Evolutionary conservation across 768 basidiomycete species (phyloP).

Genomic region (Boletus patriciae): DNA sequence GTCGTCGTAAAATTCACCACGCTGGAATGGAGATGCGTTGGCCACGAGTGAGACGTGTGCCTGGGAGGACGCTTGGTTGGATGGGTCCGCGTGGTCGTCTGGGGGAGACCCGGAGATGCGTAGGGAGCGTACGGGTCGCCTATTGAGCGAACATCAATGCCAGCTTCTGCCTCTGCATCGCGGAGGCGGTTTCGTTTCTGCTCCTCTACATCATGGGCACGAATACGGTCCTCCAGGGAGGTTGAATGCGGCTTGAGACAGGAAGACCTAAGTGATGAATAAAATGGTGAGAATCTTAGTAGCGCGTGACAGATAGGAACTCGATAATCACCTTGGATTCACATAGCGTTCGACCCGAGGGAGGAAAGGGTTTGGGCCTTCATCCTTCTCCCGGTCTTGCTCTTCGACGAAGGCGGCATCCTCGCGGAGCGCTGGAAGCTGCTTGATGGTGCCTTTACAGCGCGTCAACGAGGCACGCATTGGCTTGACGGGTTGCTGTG

Average conservation of each 20-base stretch:
- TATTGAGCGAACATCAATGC: slow-evolving; percentile 47
- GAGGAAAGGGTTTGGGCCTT: slow-evolving; percentile 17
- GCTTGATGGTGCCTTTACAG: slow-evolving; percentile 71
- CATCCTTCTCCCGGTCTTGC: slow-evolving; percentile 51
- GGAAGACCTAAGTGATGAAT: slow-evolving; percentile 64
- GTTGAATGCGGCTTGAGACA: slow-evolving; percentile 85
- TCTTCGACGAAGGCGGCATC: slow-evolving; percentile 29
- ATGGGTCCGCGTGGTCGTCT: slow-evolving; percentile 51
- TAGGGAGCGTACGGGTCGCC: slow-evolving; percentile 82
- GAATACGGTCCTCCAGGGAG: no score
- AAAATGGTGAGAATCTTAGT: slow-evolving; percentile 5
- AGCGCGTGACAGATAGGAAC: neutral
- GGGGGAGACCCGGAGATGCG: slow-evolving; percentile 48
- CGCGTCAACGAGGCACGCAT: slow-evolving; percentile 91
- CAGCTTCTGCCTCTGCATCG: no score
- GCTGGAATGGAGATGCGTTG: slow-evolving; percentile 79
- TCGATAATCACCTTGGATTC: slow-evolving; percentile 61
- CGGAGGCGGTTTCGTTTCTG: no score
- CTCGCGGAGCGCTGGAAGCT: slow-evolving; percentile 40
- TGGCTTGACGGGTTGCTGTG: slow-evolving; percentile 90
- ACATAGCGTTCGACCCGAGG: slow-evolving; percentile 56
- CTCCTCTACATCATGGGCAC: no score
- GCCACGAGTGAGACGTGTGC: slow-evolving; percentile 81
- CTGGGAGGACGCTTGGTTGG: slow-evolving; percentile 50
- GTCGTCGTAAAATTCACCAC: slow-evolving; percentile 34